phyloP scores from a whole-genome alignment of 352 stramenopile species.

The Phytophthora cryptogea region DNA sequence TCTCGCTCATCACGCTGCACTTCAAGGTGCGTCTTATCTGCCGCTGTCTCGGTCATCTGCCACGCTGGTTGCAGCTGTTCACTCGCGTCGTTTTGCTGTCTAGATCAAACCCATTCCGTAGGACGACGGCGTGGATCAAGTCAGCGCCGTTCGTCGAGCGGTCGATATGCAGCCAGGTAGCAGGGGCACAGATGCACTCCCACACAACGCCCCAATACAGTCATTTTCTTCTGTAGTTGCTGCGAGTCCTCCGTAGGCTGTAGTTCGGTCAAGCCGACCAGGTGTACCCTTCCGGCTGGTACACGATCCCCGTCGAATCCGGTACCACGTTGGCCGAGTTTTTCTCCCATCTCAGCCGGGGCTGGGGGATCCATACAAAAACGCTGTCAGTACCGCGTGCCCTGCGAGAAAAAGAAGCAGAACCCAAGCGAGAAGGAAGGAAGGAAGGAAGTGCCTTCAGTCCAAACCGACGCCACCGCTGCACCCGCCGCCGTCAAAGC shows the following conservation, averaged over 20 bases:
- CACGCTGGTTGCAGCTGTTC: conserved; percentile 15
- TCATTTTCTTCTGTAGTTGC: conserved; percentile 10
- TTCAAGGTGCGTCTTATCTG: conserved; percentile 87
- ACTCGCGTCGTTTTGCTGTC: conserved; percentile 15
- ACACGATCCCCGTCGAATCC: conserved; percentile 16
- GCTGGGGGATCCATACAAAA: conserved; percentile 37
- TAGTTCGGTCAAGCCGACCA: not conserved
- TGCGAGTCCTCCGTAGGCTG: not conserved
- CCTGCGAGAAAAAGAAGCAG: conserved; percentile 31
- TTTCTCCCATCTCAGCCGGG: conserved; percentile 34
- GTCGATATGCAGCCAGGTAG: conserved; percentile 12
- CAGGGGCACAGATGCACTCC: not conserved
- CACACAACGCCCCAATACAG: conserved; percentile 16
- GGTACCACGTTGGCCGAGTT: conserved; percentile 2
- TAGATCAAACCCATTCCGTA: conserved; percentile 95
- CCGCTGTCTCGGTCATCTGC: not conserved
- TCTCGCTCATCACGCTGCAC: conserved; percentile 96
- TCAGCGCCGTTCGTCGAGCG: conserved; percentile 9
- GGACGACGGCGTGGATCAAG: conserved; percentile 16
- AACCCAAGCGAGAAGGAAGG: conserved; percentile 34
- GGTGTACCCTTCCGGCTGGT: conserved; percentile 9
- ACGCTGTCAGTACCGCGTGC: conserved; percentile 30
- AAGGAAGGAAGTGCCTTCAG: conserved; percentile 27
- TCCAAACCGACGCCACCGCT: conserved; percentile 6
- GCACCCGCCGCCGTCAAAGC: not conserved